A percentile compares a stretch with the other conserved stretches of the same genome.
Conservation (phyloP, 306 rosid genomes). For the Prunus davidiana region DNA sequence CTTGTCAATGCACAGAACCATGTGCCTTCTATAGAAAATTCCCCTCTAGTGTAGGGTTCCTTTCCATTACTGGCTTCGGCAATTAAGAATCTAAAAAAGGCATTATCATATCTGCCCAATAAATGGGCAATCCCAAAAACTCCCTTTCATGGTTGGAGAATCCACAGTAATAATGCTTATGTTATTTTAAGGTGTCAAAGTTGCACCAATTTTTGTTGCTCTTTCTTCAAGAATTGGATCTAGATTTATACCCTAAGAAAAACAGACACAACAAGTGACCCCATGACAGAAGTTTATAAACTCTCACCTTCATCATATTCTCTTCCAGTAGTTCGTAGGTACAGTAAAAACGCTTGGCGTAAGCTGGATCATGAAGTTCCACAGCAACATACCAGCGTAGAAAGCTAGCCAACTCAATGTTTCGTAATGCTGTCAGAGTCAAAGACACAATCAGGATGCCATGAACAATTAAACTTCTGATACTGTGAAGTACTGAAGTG, state of each 20-base stretch:
- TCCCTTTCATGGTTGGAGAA: background rate
- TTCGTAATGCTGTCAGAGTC: constrained; percentile 66
- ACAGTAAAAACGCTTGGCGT: constrained; percentile 90
- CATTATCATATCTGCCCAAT: background rate
- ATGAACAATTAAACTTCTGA: constrained; percentile 14
- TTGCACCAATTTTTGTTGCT: background rate
- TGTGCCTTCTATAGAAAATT: background rate
- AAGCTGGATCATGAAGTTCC: constrained; percentile 91
- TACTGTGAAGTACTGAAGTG: constrained; percentile 21
- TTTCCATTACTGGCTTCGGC: background rate
- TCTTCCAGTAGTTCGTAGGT: constrained; percentile 91
- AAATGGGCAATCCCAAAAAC: background rate
- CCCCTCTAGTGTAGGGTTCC: background rate
- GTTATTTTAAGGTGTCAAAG: background rate
- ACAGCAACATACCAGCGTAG: constrained; percentile 99
- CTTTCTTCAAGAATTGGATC: background rate
- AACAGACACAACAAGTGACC: constrained; percentile 10
- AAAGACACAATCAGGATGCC: constrained; percentile 34
- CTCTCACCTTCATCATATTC: constrained; percentile 89
- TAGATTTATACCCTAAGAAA: background rate
- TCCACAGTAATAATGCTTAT: background rate
- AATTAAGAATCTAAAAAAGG: background rate
- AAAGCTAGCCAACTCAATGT: constrained; percentile 96
- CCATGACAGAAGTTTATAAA: constrained; percentile 21
- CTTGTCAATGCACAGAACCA: background rate